A percentile compares a stretch with the other conserved stretches of the same genome.
phyloP scores from a whole-genome alignment of 2,329 filamentous ascomycete genomes.

The Delphinella strobiligena region DNA sequence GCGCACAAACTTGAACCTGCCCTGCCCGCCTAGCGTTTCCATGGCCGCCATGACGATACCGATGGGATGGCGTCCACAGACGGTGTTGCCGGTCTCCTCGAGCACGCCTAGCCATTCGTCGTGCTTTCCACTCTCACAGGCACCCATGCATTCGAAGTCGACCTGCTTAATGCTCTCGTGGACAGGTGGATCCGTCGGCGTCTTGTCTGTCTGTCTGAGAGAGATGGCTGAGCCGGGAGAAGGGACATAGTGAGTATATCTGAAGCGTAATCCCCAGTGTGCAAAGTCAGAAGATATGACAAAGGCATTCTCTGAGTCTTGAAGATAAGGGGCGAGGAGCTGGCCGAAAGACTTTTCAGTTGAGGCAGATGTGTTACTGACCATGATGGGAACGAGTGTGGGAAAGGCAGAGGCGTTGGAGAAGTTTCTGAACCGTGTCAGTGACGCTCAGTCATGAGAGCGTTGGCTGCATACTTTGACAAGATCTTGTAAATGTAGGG shows the following conservation, averaged over 20 bases:
- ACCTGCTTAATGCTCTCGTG: slow-evolving; percentile 75
- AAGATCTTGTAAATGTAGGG: slow-evolving; percentile 81
- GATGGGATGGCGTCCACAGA: slow-evolving; percentile 91
- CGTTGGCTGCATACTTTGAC: slow-evolving; percentile 28
- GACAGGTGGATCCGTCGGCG: slow-evolving; percentile 45
- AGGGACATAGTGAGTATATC: slow-evolving; percentile 67
- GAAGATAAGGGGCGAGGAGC: slow-evolving; percentile 66
- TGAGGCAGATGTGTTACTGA: slow-evolving; percentile 57
- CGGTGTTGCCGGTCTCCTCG: slow-evolving; percentile 68
- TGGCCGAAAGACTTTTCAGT: slow-evolving; percentile 58
- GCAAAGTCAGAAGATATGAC: slow-evolving; percentile 93
- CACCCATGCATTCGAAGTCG: slow-evolving; percentile 72
- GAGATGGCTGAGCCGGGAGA: slow-evolving; percentile 30
- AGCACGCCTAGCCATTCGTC: slow-evolving; percentile 58
- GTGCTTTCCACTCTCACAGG: slow-evolving; percentile 67
- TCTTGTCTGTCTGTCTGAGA: slow-evolving; percentile 28
- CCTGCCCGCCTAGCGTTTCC: slow-evolving; percentile 42
- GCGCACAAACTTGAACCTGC: slow-evolving; percentile 61
- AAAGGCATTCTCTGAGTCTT: slow-evolving; percentile 65
- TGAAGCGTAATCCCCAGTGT: slow-evolving; percentile 81
- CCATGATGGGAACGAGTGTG: slow-evolving; percentile 69
- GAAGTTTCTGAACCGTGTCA: slow-evolving; percentile 17
- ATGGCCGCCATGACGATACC: slow-evolving; percentile 83
- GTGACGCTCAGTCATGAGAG: neutral
- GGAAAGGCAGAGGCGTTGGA: slow-evolving; percentile 47